These are phyloP conservation scores for Pleurotus tuber-regium DNA, from an alignment of 768 basidiomycete species.

Conservation along the genomic window DNA sequence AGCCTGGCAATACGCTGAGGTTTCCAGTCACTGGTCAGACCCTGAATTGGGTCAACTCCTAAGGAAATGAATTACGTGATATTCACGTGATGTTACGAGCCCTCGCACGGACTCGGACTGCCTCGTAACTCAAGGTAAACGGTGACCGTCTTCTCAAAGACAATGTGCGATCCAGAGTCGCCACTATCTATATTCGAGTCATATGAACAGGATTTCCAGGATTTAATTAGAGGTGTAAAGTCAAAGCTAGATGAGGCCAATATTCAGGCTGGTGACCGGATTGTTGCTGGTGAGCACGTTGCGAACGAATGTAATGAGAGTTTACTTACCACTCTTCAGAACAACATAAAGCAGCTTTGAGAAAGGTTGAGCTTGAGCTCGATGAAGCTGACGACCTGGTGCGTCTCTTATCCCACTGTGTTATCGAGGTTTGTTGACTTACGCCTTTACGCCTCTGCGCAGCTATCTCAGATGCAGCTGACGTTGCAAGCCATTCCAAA, in stretches of 20 bases:
- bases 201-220: slow-evolving; percentile 83
- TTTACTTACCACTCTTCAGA: too few relatives aligned
- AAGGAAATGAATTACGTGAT: too few relatives aligned
- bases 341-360: slow-evolving; percentile 73
- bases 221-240: slow-evolving; percentile 62
- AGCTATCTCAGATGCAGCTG: slow-evolving; percentile 94
- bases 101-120: too few relatives aligned
- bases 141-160: too few relatives aligned
- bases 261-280: slow-evolving; percentile 60
- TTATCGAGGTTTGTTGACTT: background rate
- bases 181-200: slow-evolving; percentile 71
- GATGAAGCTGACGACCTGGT: slow-evolving; percentile 96
- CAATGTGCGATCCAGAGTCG: slow-evolving; percentile 22
- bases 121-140: too few relatives aligned
- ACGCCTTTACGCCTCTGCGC: slow-evolving; percentile 7
- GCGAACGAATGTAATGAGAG: background rate
- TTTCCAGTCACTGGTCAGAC: too few relatives aligned
- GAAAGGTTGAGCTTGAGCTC: slow-evolving; percentile 83
- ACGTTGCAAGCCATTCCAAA: slow-evolving; percentile 91
- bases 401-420: slow-evolving; percentile 21
- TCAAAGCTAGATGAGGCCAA: slow-evolving; percentile 75
- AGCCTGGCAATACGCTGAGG: too few relatives aligned
- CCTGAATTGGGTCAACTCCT: too few relatives aligned
- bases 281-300: background rate
- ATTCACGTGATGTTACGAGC: too few relatives aligned